Percentiles rank a stretch among this genome's conserved stretches.
Evolutionary conservation across 2,329 filamentous ascomycete species (phyloP).

Genomic region (Polychaeton citri): DNA sequence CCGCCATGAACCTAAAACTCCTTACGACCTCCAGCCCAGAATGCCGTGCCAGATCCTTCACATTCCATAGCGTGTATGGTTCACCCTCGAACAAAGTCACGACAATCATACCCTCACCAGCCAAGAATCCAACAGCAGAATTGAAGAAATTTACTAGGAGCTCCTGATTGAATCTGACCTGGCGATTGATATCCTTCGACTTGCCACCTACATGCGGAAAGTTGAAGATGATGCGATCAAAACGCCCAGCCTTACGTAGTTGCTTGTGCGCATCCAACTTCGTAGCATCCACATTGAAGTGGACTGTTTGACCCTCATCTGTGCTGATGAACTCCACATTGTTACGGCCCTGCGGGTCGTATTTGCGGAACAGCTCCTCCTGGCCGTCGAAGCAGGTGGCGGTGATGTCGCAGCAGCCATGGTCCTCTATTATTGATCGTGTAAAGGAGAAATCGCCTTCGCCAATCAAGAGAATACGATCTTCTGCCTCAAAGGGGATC

Average conservation of each 20-base stretch:
- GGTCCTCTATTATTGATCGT: constrained; percentile 49
- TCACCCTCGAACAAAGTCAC: constrained; percentile 87
- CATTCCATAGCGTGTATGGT: constrained; percentile 93
- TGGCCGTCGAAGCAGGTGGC: constrained; percentile 55
- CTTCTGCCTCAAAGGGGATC: constrained; percentile 54
- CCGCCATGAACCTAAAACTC: constrained; percentile 56
- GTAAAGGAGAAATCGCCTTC: constrained; percentile 73
- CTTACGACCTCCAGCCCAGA: constrained; percentile 54
- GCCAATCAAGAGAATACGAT: constrained; percentile 62
- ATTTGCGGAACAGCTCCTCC: constrained; percentile 50
- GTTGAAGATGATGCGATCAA: constrained; percentile 82
- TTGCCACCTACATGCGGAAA: constrained; percentile 94
- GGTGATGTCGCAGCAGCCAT: constrained; percentile 52
- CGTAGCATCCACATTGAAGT: constrained; percentile 55
- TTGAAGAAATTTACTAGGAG: constrained; percentile 58
- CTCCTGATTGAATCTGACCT: constrained; percentile 83
- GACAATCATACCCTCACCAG: constrained; percentile 48
- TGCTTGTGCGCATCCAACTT: constrained; percentile 39
- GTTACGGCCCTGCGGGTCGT: constrained; percentile 50
- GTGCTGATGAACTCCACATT: constrained; percentile 43
- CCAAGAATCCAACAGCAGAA: constrained; percentile 39
- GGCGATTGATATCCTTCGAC: constrained; percentile 82
- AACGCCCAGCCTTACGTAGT: constrained; percentile 32
- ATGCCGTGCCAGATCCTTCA: constrained; percentile 74
- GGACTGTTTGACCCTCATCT: constrained; percentile 32